A percentile compares a stretch with the other conserved stretches of the same genome.
Conservation (phyloP, 2,329 filamentous ascomycete genomes). For the Neonectria magnoliae region DNA sequence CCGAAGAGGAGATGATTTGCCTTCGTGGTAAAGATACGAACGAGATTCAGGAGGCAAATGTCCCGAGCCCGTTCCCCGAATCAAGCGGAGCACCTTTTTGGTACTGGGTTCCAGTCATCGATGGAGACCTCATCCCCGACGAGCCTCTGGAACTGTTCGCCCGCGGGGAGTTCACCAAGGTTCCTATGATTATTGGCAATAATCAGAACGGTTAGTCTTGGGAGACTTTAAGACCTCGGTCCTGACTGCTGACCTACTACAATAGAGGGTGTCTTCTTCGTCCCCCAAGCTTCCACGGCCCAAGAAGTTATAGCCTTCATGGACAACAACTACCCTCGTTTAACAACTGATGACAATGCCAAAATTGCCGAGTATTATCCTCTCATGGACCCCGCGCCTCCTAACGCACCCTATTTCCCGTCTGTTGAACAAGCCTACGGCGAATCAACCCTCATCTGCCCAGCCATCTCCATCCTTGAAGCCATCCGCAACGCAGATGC, state of each 20-base stretch:
- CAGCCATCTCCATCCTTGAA: constrained; percentile 41
- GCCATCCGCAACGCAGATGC: constrained; percentile 12
- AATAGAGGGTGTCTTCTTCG: constrained; percentile 55
- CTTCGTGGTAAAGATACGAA: constrained; percentile 47
- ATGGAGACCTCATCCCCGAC: constrained; percentile 53
- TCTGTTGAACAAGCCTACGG: constrained; percentile 50
- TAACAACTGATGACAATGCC: constrained; percentile 45
- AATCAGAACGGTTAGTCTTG: constrained; percentile 48
- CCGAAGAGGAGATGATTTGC: constrained; percentile 48
- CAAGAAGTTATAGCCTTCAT: constrained; percentile 50
- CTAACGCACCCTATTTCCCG: constrained; percentile 52
- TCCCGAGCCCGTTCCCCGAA: constrained; percentile 50
- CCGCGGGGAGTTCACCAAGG: constrained; percentile 48
- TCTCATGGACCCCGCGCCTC: constrained; percentile 40
- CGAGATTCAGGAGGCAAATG: constrained; percentile 53
- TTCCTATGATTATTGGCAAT: constrained; percentile 55
- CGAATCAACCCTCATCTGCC: constrained; percentile 53
- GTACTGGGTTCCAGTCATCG: constrained; percentile 59
- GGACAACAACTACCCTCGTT: constrained; percentile 53
- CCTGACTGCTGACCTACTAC: constrained; percentile 24
- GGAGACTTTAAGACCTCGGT: not conserved
- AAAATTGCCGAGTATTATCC: constrained; percentile 49
- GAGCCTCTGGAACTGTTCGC: constrained; percentile 51
- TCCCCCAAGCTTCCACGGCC: constrained; percentile 44
- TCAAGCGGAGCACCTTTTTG: constrained; percentile 47